Conservation (phyloP, 768 basidiomycete genomes). For the Tulasnella sp. region DNA sequence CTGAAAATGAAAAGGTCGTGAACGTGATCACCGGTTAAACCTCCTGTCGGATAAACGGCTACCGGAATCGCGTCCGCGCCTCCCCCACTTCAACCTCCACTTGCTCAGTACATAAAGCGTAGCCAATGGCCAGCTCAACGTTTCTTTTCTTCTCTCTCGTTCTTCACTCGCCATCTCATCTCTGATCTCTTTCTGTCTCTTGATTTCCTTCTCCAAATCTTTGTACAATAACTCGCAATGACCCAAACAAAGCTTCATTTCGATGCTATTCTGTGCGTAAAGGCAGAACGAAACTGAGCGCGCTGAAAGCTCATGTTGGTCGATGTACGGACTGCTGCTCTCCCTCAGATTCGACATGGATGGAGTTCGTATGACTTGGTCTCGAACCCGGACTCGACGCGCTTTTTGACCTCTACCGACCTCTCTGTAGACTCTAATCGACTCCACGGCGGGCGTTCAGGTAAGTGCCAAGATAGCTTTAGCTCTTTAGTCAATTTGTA, state of each 20-base stretch:
- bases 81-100: neutral
- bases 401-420: neutral
- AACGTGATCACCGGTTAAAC: neutral
- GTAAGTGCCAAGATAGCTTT: neutral
- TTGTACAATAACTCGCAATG: neutral
- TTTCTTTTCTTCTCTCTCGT: neutral
- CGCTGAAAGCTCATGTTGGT: neutral
- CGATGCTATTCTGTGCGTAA: constrained; percentile 7
- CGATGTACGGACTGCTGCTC: neutral
- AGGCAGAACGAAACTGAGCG: too few relatives aligned
- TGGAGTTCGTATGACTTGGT: constrained; percentile 4
- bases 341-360: constrained; percentile 12
- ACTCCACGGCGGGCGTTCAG: constrained; percentile 75
- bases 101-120: neutral
- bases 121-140: neutral
- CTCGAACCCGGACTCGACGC: neutral
- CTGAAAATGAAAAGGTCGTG: too few relatives aligned
- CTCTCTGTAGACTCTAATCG: constrained; percentile 43
- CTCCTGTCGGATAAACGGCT: neutral
- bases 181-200: neutral
- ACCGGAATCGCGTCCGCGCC: neutral
- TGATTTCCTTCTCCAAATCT: neutral
- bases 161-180: neutral
- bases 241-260: constrained; percentile 4
- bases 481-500: neutral